phyloP scores from a whole-genome alignment of 345 rosid genomes.

The Lumnitzera racemosa region DNA sequence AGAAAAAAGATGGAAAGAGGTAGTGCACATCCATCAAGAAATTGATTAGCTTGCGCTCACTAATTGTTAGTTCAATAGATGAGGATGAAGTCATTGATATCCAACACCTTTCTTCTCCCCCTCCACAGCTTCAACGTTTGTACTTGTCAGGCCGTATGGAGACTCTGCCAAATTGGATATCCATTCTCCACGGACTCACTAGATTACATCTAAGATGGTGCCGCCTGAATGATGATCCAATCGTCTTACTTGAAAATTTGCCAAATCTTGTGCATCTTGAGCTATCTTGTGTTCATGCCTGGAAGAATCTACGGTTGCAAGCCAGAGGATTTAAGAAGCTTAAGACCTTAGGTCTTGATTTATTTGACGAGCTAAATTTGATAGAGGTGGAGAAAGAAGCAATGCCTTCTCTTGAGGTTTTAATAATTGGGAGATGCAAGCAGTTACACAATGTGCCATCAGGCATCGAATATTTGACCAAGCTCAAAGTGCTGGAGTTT shows the following conservation, averaged over 20 bases:
- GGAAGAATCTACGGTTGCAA: constrained; percentile 6
- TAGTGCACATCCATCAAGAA: constrained; percentile 17
- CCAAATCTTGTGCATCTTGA: constrained; percentile 17
- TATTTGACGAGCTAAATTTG: constrained; percentile 10
- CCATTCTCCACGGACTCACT: constrained; percentile 10
- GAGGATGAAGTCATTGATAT: constrained; percentile 18
- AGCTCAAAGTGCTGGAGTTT: constrained; percentile 11
- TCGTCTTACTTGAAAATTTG: constrained; percentile 8
- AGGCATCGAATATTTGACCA: constrained; percentile 15
- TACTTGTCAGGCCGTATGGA: constrained; percentile 17
- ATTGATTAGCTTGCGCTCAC: constrained; percentile 11
- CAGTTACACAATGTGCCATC: constrained; percentile 8
- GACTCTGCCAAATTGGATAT: constrained; percentile 17
- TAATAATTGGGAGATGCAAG: constrained; percentile 10
- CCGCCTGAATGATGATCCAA: constrained; percentile 12
- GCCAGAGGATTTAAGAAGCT: constrained; percentile 14
- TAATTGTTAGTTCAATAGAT: constrained; percentile 12
- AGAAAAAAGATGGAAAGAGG: constrained; percentile 12
- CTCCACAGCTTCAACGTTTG: constrained; percentile 9
- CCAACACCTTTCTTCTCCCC: constrained; percentile 11
- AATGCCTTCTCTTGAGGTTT: constrained; percentile 10
- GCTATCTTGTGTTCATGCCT: constrained; percentile 7
- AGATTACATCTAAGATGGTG: constrained; percentile 18
- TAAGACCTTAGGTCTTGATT: constrained; percentile 13
- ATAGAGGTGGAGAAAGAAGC: constrained; percentile 11